Percentiles rank a stretch among this genome's conserved stretches.
Evolutionary conservation across 805 yeast species (phyloP).

Genomic region (Hermanozyma aechmeae): DNA sequence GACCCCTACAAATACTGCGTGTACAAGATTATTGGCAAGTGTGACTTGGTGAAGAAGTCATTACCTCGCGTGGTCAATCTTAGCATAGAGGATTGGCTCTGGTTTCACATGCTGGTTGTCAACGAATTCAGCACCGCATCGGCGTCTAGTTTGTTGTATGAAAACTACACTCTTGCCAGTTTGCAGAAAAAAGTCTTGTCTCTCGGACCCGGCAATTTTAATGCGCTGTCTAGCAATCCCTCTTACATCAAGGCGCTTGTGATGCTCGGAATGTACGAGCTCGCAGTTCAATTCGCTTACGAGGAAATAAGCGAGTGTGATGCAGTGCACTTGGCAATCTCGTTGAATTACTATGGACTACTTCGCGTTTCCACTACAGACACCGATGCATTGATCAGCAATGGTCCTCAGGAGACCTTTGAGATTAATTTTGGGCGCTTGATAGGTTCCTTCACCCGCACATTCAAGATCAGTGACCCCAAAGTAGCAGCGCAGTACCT

Average conservation of each 20-base stretch:
- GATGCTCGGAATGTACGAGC: constrained; percentile 72
- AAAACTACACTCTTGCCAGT: constrained; percentile 62
- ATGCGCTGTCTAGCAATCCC: constrained; percentile 54
- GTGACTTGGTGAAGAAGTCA: constrained; percentile 59
- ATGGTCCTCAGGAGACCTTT: constrained; percentile 23
- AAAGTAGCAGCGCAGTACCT: constrained; percentile 87
- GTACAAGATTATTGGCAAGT: constrained; percentile 87
- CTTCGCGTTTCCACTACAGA: constrained; percentile 37
- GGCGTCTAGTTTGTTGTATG: constrained; percentile 42
- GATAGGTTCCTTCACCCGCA: constrained; percentile 71
- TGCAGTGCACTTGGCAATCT: constrained; percentile 83
- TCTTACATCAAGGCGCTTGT: constrained; percentile 67
- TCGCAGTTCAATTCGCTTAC: constrained; percentile 60
- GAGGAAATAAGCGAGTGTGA: constrained; percentile 63
- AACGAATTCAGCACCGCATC: constrained; percentile 35
- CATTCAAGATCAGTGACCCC: constrained; percentile 80
- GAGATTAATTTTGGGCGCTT: constrained; percentile 48
- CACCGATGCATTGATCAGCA: constrained; percentile 26
- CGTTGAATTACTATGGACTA: constrained; percentile 64
- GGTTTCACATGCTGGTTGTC: constrained; percentile 81
- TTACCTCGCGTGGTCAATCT: constrained; percentile 60
- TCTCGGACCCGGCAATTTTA: constrained; percentile 66
- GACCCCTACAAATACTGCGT: constrained; percentile 90
- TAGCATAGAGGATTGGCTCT: constrained; percentile 92
- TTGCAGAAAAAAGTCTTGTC: constrained; percentile 64